Evolutionary conservation across 225 moss, liverwort and hornwort species (phyloP), one percentile per base, ranked within the genome.

Genomic region (Pleurozium schreberi): DNA sequence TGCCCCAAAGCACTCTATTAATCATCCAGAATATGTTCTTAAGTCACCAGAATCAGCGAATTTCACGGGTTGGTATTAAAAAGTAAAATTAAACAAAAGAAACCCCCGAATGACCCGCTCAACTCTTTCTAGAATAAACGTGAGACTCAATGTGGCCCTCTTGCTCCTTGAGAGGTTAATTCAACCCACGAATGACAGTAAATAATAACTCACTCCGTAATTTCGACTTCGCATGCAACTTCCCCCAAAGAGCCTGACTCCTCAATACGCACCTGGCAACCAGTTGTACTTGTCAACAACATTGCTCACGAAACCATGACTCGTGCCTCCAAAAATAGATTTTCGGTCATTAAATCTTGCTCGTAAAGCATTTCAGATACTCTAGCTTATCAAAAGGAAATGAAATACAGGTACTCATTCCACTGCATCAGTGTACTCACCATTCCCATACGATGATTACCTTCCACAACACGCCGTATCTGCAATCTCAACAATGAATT

Each of bases 381-480:
- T 49, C 38, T 14, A 50, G 23, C 52, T 65, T 58, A 21, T 69
- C 23, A 45, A 84, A 76, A 63, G 58, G 40, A 8, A 69, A 70
- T 40, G 52, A 70, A 88, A 53, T 26, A n/a, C n/a, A n/a, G n/a
- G n/a, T n/a, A 25, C 71, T 82, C 47, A 49, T 36, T 36, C 49
- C 59, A 84, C 75, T 71, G 84, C 64, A 79, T 70, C 64, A 84
- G 26, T 82, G 19, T 83, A 89, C 95, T 87, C 90, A 98, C 97
- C 95, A 97, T 98, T 91, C 98, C 98, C 97, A 98, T 97, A 58
- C 96, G 95, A 92, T 94, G 97, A 86, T 96, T 96, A 74, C 98
- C 98, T 93, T 98, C 98, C 92, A 98, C 95, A 61, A 95, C 93
- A 81, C 98, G 91, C 42, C 98, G 94, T 85, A 98, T 95, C 98